Conservation (phyloP, 2,329 filamentous ascomycete species). For the Fusarium globosum region DNA sequence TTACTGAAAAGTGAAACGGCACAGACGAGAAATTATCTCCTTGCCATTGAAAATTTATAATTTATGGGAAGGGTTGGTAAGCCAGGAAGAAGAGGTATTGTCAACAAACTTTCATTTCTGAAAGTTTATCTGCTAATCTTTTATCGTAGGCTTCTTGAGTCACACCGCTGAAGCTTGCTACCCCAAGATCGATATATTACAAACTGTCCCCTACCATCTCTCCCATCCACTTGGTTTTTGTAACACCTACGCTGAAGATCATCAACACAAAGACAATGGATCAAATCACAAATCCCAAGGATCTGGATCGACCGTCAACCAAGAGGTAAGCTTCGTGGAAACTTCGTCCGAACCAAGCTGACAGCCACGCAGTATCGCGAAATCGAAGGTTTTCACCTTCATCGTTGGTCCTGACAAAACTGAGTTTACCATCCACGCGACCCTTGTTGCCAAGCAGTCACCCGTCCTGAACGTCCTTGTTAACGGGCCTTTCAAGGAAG, state of each 20-base stretch:
- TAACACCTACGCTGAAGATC: rapidly evolving
- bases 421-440: not conserved
- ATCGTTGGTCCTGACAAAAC: not conserved
- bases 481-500: not conserved
- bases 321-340: not conserved
- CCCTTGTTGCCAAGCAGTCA: not conserved
- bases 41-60: not conserved
- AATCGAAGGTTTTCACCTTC: rapidly evolving
- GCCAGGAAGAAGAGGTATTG: not conserved
- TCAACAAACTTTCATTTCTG: not conserved
- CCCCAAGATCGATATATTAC: rapidly evolving
- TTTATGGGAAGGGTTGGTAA: not conserved
- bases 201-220: not conserved
- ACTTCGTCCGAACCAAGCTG: rapidly evolving
- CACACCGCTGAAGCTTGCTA: not conserved
- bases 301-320: rapidly evolving
- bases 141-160: not conserved
- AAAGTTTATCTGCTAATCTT: not conserved
- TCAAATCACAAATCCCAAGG: rapidly evolving
- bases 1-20: rapidly evolving
- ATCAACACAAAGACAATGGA: too few relatives aligned
- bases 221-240: rapidly evolving
- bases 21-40: rapidly evolving
- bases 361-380: not conserved
- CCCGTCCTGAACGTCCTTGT: not conserved